Percentiles rank a stretch among this genome's conserved stretches.
phyloP scores from a whole-genome alignment of 2,329 filamentous ascomycete species.

The Westerdykella sp. region DNA sequence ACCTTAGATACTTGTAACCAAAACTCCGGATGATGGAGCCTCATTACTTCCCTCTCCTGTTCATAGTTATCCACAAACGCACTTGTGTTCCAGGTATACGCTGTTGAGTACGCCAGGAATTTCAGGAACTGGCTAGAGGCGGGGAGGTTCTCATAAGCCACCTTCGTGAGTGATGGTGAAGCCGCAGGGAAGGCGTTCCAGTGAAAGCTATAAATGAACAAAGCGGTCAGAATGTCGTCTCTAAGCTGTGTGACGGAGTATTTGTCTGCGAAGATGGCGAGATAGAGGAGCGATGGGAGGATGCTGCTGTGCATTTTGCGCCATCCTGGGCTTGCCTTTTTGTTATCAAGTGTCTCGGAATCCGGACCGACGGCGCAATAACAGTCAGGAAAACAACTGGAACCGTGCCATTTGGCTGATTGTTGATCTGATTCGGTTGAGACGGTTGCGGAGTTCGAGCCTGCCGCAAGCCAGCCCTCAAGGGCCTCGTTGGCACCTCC shows the following conservation, averaged over 20 bases:
- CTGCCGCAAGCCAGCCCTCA: too few relatives aligned
- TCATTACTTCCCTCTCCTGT: neutral
- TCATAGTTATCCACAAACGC: neutral
- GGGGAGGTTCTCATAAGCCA: slow-evolving; percentile 5
- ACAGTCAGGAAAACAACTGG: too few relatives aligned
- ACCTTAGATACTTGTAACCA: neutral
- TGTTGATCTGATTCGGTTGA: too few relatives aligned
- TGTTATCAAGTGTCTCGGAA: neutral
- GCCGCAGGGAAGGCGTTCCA: slow-evolving; percentile 4
- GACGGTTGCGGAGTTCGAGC: too few relatives aligned
- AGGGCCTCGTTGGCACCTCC: too few relatives aligned
- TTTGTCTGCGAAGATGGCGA: slow-evolving; percentile 11
- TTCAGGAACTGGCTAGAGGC: neutral
- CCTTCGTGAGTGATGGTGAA: neutral
- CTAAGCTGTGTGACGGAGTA: slow-evolving; percentile 9
- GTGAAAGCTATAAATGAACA: slow-evolving; percentile 3
- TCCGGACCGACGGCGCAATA: neutral
- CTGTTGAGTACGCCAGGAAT: neutral
- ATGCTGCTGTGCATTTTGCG: neutral
- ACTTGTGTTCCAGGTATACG: neutral
- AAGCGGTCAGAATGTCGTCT: slow-evolving; percentile 8
- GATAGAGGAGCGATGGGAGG: slow-evolving; percentile 1
- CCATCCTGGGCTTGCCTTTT: neutral
- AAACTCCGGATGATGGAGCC: neutral
- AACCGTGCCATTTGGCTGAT: too few relatives aligned